These are phyloP conservation scores for Phoma sp. DNA, from an alignment of 2,329 filamentous ascomycete genomes.

Conservation along the genomic window DNA sequence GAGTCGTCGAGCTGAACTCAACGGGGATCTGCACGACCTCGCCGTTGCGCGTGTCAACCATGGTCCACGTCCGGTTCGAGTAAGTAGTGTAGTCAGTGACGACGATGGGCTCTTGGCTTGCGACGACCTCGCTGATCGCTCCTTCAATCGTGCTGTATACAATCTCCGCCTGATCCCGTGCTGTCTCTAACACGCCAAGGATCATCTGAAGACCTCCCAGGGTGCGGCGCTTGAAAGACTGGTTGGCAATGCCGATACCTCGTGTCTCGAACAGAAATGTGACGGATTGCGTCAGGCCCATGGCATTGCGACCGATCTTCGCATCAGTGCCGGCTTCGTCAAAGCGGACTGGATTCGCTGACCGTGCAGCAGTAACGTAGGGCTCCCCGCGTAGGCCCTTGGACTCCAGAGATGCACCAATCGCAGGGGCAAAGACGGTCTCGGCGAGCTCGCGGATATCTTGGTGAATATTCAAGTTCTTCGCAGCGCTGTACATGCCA, in stretches of 20 bases:
- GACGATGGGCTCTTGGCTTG: constrained; percentile 36
- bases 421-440: constrained; percentile 41
- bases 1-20: constrained; percentile 45
- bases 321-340: constrained; percentile 46
- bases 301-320: constrained; percentile 47
- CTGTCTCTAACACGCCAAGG: constrained; percentile 43
- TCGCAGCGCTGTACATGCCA: constrained; percentile 45
- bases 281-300: constrained; percentile 45
- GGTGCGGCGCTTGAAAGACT: constrained; percentile 43
- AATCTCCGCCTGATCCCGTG: constrained; percentile 34
- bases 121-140: constrained; percentile 34
- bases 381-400: constrained; percentile 42
- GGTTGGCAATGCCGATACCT: constrained; percentile 45
- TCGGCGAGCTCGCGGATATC: constrained; percentile 45
- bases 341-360: constrained; percentile 30
- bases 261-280: constrained; percentile 47
- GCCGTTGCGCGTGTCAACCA: constrained; percentile 42
- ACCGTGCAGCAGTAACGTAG: constrained; percentile 41
- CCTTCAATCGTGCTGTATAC: constrained; percentile 39
- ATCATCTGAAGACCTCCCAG: constrained; percentile 43
- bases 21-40: constrained; percentile 43
- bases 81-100: constrained; percentile 41
- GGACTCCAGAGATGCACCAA: constrained; percentile 36
- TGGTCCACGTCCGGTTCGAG: constrained; percentile 40
- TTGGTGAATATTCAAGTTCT: constrained; percentile 47